phyloP scores from a whole-genome alignment of 148 eudicot species.

The Chenopodium quinoa region DNA sequence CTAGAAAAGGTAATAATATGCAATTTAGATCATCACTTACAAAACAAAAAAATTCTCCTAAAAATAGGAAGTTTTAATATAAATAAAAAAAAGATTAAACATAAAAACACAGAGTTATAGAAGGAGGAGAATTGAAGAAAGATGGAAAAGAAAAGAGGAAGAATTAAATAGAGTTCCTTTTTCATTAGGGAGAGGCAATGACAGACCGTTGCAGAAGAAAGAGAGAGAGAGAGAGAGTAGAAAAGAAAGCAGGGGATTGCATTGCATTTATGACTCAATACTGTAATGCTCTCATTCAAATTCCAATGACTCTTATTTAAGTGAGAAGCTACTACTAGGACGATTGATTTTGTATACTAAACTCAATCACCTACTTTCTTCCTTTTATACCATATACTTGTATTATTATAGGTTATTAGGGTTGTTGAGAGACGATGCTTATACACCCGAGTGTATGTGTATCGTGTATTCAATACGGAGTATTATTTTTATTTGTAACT shows the following conservation, averaged over 20 bases:
- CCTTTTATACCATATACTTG: not conserved
- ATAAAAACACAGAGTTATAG: not conserved
- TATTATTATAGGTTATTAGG: not conserved
- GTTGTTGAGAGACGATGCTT: too few species aligned
- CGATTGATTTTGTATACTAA: not conserved
- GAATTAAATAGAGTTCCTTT: constrained; percentile 1
- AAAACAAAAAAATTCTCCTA: not conserved
- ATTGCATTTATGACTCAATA: constrained; percentile 30
- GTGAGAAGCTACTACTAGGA: not conserved
- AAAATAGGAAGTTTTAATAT: not conserved
- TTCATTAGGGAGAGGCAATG: constrained; percentile 30
- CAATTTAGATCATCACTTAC: not conserved
- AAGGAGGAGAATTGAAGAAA: not conserved
- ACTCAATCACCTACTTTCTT: not conserved
- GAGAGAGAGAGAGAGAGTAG: not conserved
- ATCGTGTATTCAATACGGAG: too few species aligned
- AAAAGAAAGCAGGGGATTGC: constrained; percentile 16
- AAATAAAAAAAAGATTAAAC: too few species aligned
- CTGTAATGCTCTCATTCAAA: constrained; percentile 31
- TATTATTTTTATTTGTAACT: too few species aligned
- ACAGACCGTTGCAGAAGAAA: constrained; percentile 34
- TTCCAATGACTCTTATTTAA: constrained; percentile 20
- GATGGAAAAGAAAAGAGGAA: not conserved
- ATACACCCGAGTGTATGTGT: too few species aligned
- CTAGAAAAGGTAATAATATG: not conserved